These are phyloP conservation scores for Axilococcus clingmanii DNA, from an alignment of 139 green algal genomes.

Conservation along the genomic window DNA sequence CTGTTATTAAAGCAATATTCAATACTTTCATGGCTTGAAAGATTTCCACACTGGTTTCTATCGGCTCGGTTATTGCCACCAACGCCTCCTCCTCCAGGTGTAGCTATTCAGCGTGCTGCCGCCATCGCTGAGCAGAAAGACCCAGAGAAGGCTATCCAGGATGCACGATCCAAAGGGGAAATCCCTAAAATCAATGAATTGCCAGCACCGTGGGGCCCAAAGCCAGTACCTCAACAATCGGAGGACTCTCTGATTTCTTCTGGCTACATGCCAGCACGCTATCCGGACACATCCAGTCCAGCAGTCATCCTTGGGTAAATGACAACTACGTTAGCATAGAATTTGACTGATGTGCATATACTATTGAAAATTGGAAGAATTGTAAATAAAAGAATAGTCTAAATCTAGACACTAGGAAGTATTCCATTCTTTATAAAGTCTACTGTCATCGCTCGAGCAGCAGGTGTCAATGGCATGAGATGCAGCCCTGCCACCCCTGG, in stretches of 20 bases:
- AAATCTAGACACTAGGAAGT: conserved; percentile 7
- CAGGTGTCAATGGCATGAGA: conserved; percentile 58
- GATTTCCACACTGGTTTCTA: conserved; percentile 34
- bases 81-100: conserved; percentile 23
- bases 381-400: too few species aligned
- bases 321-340: neutral
- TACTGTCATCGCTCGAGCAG: conserved; percentile 19
- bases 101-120: conserved; percentile 20
- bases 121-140: conserved; percentile 36
- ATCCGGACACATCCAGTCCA: conserved; percentile 8
- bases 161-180: conserved; percentile 32
- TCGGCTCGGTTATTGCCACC: conserved; percentile 15
- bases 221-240: conserved; percentile 1
- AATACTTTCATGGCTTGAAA: conserved; percentile 27
- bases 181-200: conserved; percentile 34
- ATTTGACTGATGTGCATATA: neutral
- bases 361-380: too few species aligned
- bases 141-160: conserved; percentile 38
- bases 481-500: conserved; percentile 50
- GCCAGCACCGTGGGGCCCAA: conserved; percentile 35
- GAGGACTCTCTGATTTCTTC: neutral
- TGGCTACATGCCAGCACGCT: conserved; percentile 24
- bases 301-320: neutral
- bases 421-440: conserved; percentile 22
- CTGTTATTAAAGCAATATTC: conserved; percentile 23